These are phyloP conservation scores for Candida tunisiensis DNA, from an alignment of 1,139 yeast genomes.

Conservation along the genomic window DNA sequence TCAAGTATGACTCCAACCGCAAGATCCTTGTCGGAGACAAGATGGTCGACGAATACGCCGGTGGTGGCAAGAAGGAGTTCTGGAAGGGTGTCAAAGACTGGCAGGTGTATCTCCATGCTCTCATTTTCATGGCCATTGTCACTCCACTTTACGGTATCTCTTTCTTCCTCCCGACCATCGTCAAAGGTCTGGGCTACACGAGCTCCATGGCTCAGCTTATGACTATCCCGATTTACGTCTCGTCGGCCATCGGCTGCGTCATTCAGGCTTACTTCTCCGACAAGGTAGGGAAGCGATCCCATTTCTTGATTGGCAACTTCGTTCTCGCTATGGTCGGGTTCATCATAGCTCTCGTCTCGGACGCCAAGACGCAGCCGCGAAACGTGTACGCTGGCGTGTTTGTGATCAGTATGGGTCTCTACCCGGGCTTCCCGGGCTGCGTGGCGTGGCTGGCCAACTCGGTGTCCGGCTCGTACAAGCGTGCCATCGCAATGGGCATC, in stretches of 20 bases:
- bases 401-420: constrained; percentile 28
- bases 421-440: constrained; percentile 22
- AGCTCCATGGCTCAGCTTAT: constrained; percentile 30
- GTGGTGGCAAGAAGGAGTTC: background rate
- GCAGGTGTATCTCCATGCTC: constrained; percentile 25
- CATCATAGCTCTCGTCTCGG: constrained; percentile 21
- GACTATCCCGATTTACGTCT: constrained; percentile 30
- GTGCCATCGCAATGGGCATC: constrained; percentile 24
- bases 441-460: constrained; percentile 25
- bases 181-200: constrained; percentile 28
- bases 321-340: constrained; percentile 13
- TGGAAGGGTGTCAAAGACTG: constrained; percentile 19
- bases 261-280: constrained; percentile 26
- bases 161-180: constrained; percentile 29
- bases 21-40: constrained; percentile 13
- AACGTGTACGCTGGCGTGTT: constrained; percentile 21
- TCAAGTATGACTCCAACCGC: constrained; percentile 14
- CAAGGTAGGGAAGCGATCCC: constrained; percentile 13
- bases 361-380: constrained; percentile 7
- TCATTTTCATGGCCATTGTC: constrained; percentile 28
- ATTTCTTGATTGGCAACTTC: constrained; percentile 2
- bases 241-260: constrained; percentile 25
- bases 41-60: constrained; percentile 2
- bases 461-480: constrained; percentile 24
- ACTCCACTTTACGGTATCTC: constrained; percentile 31